phyloP scores from a whole-genome alignment of 352 stramenopile genomes.

The Phytophthora cryptogea region DNA sequence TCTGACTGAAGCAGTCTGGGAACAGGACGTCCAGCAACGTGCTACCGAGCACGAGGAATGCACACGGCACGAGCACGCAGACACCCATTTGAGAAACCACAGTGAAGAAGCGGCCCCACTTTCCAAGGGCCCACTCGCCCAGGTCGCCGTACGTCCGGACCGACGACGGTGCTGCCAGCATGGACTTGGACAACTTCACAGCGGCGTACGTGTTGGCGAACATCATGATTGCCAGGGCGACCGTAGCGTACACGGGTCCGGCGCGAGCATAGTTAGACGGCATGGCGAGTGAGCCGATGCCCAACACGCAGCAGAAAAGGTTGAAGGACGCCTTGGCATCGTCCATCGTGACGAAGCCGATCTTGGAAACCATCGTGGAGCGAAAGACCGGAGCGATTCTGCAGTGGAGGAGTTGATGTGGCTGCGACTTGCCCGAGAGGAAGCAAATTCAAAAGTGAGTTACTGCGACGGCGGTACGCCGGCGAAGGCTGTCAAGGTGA shows the following conservation, averaged over 20 bases:
- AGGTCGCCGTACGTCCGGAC: conserved; percentile 23
- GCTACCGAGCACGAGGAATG: conserved; percentile 22
- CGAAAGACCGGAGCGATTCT: not conserved
- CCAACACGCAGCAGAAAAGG: conserved; percentile 22
- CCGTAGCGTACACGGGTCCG: conserved; percentile 17
- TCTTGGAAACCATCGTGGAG: not conserved
- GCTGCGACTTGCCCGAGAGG: not conserved
- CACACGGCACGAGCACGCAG: conserved; percentile 14
- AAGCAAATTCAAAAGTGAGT: conserved; percentile 10
- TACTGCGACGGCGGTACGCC: not conserved
- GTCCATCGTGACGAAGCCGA: conserved; percentile 14
- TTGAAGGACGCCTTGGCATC: conserved; percentile 18
- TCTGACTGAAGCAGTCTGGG: conserved; percentile 21
- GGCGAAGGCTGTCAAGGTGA: conserved; percentile 4
- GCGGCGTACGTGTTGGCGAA: conserved; percentile 24
- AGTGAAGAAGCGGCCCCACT: conserved; percentile 22
- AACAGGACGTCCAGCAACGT: conserved; percentile 25
- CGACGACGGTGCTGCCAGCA: conserved; percentile 23
- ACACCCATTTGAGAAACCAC: conserved; percentile 26
- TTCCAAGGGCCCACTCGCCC: conserved; percentile 19
- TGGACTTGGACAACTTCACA: conserved; percentile 17
- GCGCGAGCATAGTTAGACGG: conserved; percentile 22
- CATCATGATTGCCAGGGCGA: conserved; percentile 20
- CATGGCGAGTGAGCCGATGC: conserved; percentile 26
- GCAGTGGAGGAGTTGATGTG: not conserved